A percentile compares a stretch with the other conserved stretches of the same genome.
These are phyloP conservation scores for Globisporangium apiculatum DNA, from an alignment of 352 stramenopile species.

Conservation along the genomic window DNA sequence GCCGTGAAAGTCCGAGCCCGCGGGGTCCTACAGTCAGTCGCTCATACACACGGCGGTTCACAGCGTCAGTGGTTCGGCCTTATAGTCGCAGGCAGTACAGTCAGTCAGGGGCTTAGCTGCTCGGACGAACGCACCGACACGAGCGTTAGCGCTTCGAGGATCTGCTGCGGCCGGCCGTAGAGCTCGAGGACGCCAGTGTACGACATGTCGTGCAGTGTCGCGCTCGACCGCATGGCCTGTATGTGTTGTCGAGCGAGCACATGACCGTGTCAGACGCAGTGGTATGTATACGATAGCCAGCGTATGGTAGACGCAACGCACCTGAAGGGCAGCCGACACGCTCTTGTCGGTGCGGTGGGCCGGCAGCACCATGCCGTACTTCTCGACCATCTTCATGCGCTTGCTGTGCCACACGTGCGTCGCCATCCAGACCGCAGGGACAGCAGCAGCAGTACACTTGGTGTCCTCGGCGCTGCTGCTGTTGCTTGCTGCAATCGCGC, in stretches of 20 bases:
- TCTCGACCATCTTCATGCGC: conserved; percentile 54
- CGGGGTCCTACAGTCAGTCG: conserved; percentile 29
- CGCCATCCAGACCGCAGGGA: conserved; percentile 33
- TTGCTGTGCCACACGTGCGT: conserved; percentile 78
- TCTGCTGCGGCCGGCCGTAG: conserved; percentile 41
- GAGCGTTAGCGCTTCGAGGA: conserved; percentile 55
- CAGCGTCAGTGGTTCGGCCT: neutral
- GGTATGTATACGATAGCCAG: too few species aligned
- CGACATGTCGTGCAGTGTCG: conserved; percentile 50
- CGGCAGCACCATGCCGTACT: conserved; percentile 43
- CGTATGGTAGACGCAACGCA: neutral
- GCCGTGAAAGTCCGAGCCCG: conserved; percentile 59
- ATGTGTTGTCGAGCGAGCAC: neutral
- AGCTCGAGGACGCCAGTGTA: conserved; percentile 70
- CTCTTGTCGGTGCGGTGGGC: conserved; percentile 49
- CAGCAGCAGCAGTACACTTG: neutral
- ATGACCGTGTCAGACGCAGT: too few species aligned
- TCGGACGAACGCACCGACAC: conserved; percentile 21
- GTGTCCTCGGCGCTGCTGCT: neutral
- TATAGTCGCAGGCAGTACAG: neutral
- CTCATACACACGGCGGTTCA: neutral
- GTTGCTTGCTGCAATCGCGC: too few species aligned
- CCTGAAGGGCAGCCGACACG: conserved; percentile 48
- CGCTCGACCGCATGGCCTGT: conserved; percentile 37
- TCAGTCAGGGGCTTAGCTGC: neutral